These are phyloP conservation scores for Diaporthe citrichinensis DNA, from an alignment of 2,329 filamentous ascomycete genomes.

Conservation along the genomic window DNA sequence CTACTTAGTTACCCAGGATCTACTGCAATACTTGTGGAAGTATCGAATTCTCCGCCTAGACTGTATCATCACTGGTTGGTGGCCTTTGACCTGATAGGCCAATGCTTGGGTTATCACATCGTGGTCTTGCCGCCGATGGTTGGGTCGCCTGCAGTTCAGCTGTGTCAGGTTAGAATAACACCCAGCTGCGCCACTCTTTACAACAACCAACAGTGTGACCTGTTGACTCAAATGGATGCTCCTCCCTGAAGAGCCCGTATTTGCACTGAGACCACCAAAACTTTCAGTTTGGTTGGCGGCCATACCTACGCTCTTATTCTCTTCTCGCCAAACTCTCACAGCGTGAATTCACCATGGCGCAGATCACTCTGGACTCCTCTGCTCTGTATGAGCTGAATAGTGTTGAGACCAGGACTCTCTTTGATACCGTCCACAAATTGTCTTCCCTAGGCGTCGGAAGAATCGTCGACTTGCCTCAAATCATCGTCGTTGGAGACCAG, in stretches of 20 bases:
- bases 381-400: not conserved
- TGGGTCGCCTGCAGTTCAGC: not conserved
- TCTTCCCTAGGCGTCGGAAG: conserved; percentile 6
- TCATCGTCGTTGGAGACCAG: conserved; percentile 36
- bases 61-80: too few relatives aligned
- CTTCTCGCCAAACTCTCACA: not conserved
- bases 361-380: not conserved
- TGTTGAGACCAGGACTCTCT: not conserved
- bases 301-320: not conserved
- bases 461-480: conserved; percentile 25
- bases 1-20: too few relatives aligned
- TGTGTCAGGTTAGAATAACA: not conserved
- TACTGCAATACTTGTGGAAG: too few relatives aligned
- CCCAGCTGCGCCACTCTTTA: not conserved
- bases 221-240: too few relatives aligned
- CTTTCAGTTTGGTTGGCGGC: not conserved
- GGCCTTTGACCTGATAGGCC: too few relatives aligned
- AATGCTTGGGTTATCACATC: too few relatives aligned
- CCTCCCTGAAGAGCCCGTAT: not conserved
- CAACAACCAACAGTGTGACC: not conserved
- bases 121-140: not conserved
- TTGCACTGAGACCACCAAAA: not conserved
- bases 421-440: not conserved
- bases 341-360: not conserved
- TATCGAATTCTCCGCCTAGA: too few relatives aligned